Percentiles rank a stretch among this genome's conserved stretches.
These are phyloP conservation scores for Serendipita sp. DNA, from an alignment of 768 basidiomycete genomes.

Conservation along the genomic window DNA sequence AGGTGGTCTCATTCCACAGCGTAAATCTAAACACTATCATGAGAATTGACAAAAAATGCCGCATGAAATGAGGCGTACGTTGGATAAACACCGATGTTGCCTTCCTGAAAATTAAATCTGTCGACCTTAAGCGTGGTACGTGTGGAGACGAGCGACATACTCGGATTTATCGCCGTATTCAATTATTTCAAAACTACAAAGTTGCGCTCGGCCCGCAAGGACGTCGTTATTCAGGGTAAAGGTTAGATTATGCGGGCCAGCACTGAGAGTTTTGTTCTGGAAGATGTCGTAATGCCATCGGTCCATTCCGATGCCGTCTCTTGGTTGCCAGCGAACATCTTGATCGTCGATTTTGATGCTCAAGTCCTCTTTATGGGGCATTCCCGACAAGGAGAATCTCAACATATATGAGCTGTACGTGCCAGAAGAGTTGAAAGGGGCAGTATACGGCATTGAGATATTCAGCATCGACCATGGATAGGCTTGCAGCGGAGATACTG, in stretches of 20 bases:
- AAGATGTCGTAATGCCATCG: constrained; percentile 61
- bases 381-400: constrained; percentile 56
- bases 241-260: constrained; percentile 39
- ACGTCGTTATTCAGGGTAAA: constrained; percentile 37
- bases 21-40: constrained; percentile 32
- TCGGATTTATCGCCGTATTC: constrained; percentile 52
- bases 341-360: constrained; percentile 42
- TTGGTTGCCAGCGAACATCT: constrained; percentile 43
- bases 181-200: constrained; percentile 61
- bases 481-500: constrained; percentile 55
- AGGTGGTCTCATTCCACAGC: constrained; percentile 43
- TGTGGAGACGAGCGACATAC: constrained; percentile 23
- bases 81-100: constrained; percentile 52
- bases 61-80: constrained; percentile 33
- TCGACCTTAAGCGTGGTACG: not conserved
- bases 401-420: constrained; percentile 42
- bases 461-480: constrained; percentile 68
- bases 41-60: not conserved
- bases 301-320: constrained; percentile 41
- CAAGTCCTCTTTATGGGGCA: constrained; percentile 38
- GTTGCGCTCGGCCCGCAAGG: constrained; percentile 41
- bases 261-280: constrained; percentile 23
- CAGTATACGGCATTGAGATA: constrained; percentile 39
- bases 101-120: constrained; percentile 44
- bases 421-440: constrained; percentile 47